Evolutionary conservation across 345 rosid species (phyloP), one percentile per base, ranked within the genome.

Genomic region (Eucalyptus guilfoylei): DNA sequence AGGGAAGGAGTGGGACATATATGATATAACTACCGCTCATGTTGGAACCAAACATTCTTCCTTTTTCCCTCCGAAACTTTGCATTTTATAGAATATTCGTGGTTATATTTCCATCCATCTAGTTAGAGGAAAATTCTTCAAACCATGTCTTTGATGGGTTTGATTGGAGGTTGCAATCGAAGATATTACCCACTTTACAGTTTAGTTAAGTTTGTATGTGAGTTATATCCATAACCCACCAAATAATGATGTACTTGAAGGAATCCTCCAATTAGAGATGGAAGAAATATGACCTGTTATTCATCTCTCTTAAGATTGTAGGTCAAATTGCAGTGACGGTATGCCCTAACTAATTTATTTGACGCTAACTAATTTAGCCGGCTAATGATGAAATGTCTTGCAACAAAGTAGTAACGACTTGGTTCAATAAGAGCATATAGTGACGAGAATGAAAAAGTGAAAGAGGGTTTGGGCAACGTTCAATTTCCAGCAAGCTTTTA

Each of bases 351-450:
- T 64, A n/a, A 15, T 64, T n/a, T 15, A 64, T 14, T n/a, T n/a
- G 76, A n/a, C 3, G 1, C n/a, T n/a, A n/a, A n/a, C 37, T n/a
- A n/a, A n/a, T 64, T 64, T 64, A 64, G 40, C 37, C 0, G 5
- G 4, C 17, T n/a, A 64, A 8, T 64, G 37, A n/a, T 64, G 76
- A 64, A 64, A n/a, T 64, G 21, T 64, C 21, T n/a, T n/a, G 37
- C 37, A n/a, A n/a, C 1, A 1, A 1, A n/a, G 10, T 64, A 64
- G 19, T 15, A 7, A 64, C 0, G 0, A 14, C 0, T n/a, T 4
- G 37, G 72, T 2, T 6, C 72, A n/a, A 30, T 64, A 64, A 64
- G 72, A n/a, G 37, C 21, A 14, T 2, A 64, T 4, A 4, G 72
- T 4, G 19, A 30, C 2, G 4, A 64, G 32, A 14, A 30, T 1